Percentiles rank a stretch among this genome's conserved stretches.
Evolutionary conservation across 306 rosid genomes (phyloP).

Genomic region (Prunus persica): Prunus_persica_NCBIv2 NC_034012.1:2093001-2093500

Average conservation of each 20-base stretch:
- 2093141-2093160: constrained; percentile 37
- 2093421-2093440: not conserved
- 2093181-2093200: constrained; percentile 66
- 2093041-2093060: constrained; percentile 39
- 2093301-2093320: constrained; percentile 57
- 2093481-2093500: no score
- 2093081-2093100: constrained; percentile 35
- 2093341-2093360: constrained; percentile 65
- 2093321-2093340: constrained; percentile 60
- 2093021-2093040: not conserved
- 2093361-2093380: constrained; percentile 88
- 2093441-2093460: no score
- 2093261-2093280: constrained; percentile 79
- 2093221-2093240: constrained; percentile 78
- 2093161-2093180: constrained; percentile 69
- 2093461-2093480: no score
- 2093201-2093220: constrained; percentile 61
- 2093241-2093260: constrained; percentile 78
- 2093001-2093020: not conserved
- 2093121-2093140: constrained; percentile 31
- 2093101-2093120: constrained; percentile 29
- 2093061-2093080: constrained; percentile 58
- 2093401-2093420: not conserved
- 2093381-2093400: constrained; percentile 38
- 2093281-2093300: constrained; percentile 88